Conservation (phyloP, 768 basidiomycete genomes). For the Sarcodon aspratus region DNA sequence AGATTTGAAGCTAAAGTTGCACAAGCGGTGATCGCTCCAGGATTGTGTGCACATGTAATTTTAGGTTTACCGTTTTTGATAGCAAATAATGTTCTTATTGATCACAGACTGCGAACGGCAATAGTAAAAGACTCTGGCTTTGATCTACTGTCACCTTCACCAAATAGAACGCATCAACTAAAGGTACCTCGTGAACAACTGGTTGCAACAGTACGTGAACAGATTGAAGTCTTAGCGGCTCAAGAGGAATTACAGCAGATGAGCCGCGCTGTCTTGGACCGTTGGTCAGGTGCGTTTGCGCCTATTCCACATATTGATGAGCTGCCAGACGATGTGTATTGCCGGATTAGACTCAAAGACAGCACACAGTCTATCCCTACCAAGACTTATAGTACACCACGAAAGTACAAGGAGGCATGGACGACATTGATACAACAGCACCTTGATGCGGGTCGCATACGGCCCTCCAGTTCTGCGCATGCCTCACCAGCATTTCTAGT, state of each 20-base stretch:
- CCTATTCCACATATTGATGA: slow-evolving; percentile 10
- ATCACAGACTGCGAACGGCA: not conserved
- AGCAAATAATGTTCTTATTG: slow-evolving; percentile 1
- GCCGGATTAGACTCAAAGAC: slow-evolving; percentile 6
- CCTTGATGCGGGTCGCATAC: too few species aligned
- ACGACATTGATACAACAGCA: too few species aligned
- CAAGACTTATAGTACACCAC: too few species aligned
- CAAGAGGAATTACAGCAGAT: not conserved
- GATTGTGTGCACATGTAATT: slow-evolving; percentile 2
- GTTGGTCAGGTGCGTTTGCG: slow-evolving; percentile 9
- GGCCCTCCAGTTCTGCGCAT: too few species aligned
- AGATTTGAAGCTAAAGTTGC: not conserved
- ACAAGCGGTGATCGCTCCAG: slow-evolving; percentile 1
- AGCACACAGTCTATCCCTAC: not conserved
- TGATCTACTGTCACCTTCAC: too few species aligned
- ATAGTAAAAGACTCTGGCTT: not conserved
- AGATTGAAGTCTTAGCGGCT: not conserved
- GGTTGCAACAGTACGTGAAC: not conserved
- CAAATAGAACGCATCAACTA: too few species aligned
- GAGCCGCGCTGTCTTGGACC: not conserved
- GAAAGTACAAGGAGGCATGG: too few species aligned
- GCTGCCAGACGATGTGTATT: slow-evolving; percentile 8
- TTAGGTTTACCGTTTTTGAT: slow-evolving; percentile 3
- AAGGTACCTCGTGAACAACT: too few species aligned
- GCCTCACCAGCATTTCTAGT: too few species aligned